Evolutionary conservation across 2,329 filamentous ascomycete species (phyloP), one percentile per base, ranked within the genome.

Genomic region (Fusarium sterilihyphosum): DNA sequence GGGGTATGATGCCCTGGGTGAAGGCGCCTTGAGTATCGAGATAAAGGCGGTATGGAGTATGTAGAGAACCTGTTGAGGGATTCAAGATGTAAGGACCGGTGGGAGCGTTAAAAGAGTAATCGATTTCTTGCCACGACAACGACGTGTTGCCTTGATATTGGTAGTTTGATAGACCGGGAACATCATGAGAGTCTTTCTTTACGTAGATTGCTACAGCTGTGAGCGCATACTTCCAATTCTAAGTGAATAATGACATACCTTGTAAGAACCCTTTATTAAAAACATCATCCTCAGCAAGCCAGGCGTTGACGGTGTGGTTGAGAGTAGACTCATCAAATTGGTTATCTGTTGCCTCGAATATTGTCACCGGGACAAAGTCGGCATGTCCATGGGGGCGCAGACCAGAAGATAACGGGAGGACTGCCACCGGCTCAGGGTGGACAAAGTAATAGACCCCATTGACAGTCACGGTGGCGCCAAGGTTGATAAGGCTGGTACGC

Each of bases 361-460:
- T 11, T 2, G 50, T 37, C 2, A 6, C 22, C 9, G 50, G 50
- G 13, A 53, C 5, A 26, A 53, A 37, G 1, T 22, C 4, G 4
- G 5, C 12, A 26, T 6, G 7, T 1, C 17, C 24, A 12, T 26
- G 9, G 6, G 14, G 3, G 1, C 9, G 5, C 8, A n/a, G 22
- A 20, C 3, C 14, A 8, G n/a, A 26, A 26, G 50, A 14, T 11
- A 20, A 14, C 9, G 50, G 33, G 13, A 37, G 33, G 8, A 37
- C 2, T 8, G 12, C 33, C 2, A 37, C 12, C 9, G n/a, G 50
- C 33, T 53, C 33, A 26, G 50, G 50, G 8, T 37, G 12, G 9
- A 37, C 33, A 2, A 53, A 53, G 33, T 53, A 53, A 12, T 26
- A 22, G 33, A 53, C n/a, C 3, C 33, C 50, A 37, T 53, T 53